Base-by-base conservation (phyloP, 2,329 filamentous ascomycete genomes). In the Amylocarpus encephaloides region DNA sequence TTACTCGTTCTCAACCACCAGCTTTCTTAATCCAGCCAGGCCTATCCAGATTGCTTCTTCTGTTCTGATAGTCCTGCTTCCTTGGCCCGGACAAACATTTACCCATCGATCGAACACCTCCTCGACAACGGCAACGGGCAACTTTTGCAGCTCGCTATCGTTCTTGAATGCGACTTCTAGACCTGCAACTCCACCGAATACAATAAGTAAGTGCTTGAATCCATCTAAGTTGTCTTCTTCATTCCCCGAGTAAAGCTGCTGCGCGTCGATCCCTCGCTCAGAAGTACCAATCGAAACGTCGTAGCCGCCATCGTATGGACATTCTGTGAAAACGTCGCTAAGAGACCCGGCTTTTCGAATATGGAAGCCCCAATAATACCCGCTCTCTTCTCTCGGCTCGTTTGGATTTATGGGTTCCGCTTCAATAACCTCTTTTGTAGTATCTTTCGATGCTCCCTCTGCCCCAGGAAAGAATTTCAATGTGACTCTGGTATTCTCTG, bases 311-410 rank as follows among this genome's bases (percentile, higher is more conserved):
- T 86, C 80, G 64, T 80, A 89, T 0, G 80, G 76, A 57, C 80
- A 83, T 65, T 91, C 87, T 3, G 87, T 90, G 62, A 92, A 90
- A 6, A 94, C 80, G 5, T 77, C 72, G 5, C 86, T 86, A 5
- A 95, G 75, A 2, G 79, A 83, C 4, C 68, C 62, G 33, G 83
- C 83, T 54, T 76, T 79, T 22, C 89, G 79, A 3, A 90, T 80
- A 7, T 72, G 76, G 67, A 86, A 95, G 41, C 89, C 89, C 88
- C 89, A 95, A 70, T 91, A 94, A 68, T 89, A 93, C 0, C 89
- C 89, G 1, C 74, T 79, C 56, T 90, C 81, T 46, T 85, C 84
- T 50, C 88, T 78, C 1, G 89, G 89, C 2, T 76, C 71, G 22
- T 78, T 73, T 0, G 88, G 86, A 33, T 83, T 74, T 2, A 92